Base-by-base conservation (phyloP, 1,284 basidiomycete genomes). In the Pseudozyma tsukubaensis region DNA sequence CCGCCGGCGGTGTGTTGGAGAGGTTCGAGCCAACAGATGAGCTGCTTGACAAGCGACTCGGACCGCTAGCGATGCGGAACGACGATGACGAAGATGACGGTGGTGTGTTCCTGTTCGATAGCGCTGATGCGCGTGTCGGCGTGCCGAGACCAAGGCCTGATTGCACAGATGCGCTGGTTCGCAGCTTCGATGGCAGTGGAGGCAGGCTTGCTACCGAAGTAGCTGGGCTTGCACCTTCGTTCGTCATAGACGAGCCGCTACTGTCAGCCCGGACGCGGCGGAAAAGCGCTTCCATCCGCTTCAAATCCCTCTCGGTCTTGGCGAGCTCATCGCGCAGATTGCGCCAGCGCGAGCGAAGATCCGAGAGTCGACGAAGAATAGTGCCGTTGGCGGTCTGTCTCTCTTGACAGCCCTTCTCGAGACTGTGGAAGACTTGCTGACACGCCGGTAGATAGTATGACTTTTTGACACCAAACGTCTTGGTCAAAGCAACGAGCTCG, bases 321-420 rank as follows among this genome's bases (percentile, higher is more conserved):
- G 88, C 78, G 79, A 94, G 92, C 56, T 91, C 88, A 59, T 93
- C 92, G 67, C 89, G 89, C 43, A 94, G 86, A 72, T 88, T 90
- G 71, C 89, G 88, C 94, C 93, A 95, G 50, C 92, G 88, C 77
- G 91, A 89, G 24, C 91, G 92, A 60, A 92, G 92, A 81, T 94
- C 93, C 10, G 91, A 91, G 80, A 92, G 92, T 69, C 93, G 88
- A 61, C 94, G 89, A 58, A 97, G 85, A 29, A 94, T 92, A 86
- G 96, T 94, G 3, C 96, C 96, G 72, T 98, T 97, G 88, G 93
- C 94, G 16, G 94, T 96, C 1, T 92, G 90, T 52, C 94, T 89
- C 72, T 96, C 93, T 65, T 90, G 89, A 34, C 97, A 92, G 40
- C 93, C 93, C 84, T 93, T 95, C 82, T 94, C 93, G 78, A 97